These are phyloP conservation scores for Ogataea trehaloabstinens DNA, from an alignment of 805 yeast genomes.

Conservation along the genomic window DNA sequence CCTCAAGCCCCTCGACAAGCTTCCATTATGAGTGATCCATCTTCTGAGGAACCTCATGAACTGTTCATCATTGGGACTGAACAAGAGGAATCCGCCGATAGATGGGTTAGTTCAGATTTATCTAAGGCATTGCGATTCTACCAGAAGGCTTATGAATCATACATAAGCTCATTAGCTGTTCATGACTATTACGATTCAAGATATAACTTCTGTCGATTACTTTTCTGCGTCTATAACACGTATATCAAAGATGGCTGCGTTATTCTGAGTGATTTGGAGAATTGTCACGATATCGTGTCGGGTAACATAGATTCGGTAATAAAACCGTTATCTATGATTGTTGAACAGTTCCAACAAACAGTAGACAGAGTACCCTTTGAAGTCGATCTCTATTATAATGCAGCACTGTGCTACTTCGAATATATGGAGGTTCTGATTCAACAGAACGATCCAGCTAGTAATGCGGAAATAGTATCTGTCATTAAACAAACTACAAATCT, in stretches of 20 bases:
- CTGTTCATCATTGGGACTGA: conserved; percentile 53
- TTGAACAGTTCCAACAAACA: conserved; percentile 39
- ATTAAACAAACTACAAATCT: conserved; percentile 21
- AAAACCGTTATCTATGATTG: conserved; percentile 36
- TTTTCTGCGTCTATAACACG: conserved; percentile 56
- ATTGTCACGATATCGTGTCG: conserved; percentile 32
- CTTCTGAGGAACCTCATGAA: conserved; percentile 53
- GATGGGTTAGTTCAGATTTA: conserved; percentile 68
- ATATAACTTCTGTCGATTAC: conserved; percentile 58
- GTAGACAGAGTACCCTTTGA: conserved; percentile 32
- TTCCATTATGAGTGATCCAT: too few species aligned
- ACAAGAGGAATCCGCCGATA: conserved; percentile 73
- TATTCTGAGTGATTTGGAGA: conserved; percentile 30
- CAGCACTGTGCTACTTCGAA: conserved; percentile 47
- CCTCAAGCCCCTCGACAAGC: too few species aligned
- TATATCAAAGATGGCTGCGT: conserved; percentile 49
- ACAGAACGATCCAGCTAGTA: conserved; percentile 7
- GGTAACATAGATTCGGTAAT: conserved; percentile 35
- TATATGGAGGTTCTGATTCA: conserved; percentile 38
- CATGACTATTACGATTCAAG: conserved; percentile 41
- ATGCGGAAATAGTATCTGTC: conserved; percentile 19
- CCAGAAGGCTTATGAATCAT: conserved; percentile 51
- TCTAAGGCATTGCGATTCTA: conserved; percentile 65
- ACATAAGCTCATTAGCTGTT: conserved; percentile 34
- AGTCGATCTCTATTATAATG: conserved; percentile 49